phyloP scores from a whole-genome alignment of 176 grass and related monocot genomes.

The Neostapfia colusana region DNA sequence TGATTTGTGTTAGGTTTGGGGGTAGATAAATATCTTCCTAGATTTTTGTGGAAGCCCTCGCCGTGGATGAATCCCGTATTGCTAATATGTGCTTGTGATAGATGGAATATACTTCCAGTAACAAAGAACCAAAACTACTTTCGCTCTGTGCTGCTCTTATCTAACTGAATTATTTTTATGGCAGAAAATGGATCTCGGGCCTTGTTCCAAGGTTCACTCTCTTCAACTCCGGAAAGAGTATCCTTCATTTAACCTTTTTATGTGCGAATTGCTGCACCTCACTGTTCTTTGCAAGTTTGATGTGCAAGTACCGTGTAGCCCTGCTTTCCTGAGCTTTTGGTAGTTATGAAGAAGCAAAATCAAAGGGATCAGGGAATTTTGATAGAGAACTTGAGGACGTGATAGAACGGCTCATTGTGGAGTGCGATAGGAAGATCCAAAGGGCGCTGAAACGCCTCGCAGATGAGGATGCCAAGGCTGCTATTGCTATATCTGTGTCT shows the following conservation, averaged over 20 bases:
- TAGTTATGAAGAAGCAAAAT: constrained; percentile 89
- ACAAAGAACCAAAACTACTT: background rate
- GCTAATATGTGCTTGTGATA: background rate
- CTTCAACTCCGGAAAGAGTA: constrained; percentile 93
- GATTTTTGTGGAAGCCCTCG: background rate
- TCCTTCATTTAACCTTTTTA: constrained; percentile 42
- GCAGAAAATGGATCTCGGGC: constrained; percentile 99
- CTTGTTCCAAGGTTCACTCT: constrained; percentile 85
- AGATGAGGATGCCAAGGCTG: constrained; percentile 88
- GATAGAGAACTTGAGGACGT: constrained; percentile 84
- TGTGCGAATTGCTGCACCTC: background rate
- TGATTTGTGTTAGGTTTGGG: constrained; percentile 26
- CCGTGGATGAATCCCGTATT: background rate
- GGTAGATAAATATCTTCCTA: background rate
- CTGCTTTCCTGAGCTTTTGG: constrained; percentile 60
- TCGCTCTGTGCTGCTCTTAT: background rate
- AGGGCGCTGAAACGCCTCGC: constrained; percentile 84
- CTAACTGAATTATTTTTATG: constrained; percentile 3
- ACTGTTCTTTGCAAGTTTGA: background rate
- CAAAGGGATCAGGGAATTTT: constrained; percentile 65
- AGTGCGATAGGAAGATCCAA: constrained; percentile 97
- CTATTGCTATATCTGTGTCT: constrained; percentile 94
- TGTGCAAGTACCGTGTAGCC: background rate
- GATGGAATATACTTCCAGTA: background rate
- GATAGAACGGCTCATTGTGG: constrained; percentile 94